Evolutionary conservation across 371 early-diverging fungal genomes (phyloP).

Genomic region (Mucor lusitanicus): DNA sequence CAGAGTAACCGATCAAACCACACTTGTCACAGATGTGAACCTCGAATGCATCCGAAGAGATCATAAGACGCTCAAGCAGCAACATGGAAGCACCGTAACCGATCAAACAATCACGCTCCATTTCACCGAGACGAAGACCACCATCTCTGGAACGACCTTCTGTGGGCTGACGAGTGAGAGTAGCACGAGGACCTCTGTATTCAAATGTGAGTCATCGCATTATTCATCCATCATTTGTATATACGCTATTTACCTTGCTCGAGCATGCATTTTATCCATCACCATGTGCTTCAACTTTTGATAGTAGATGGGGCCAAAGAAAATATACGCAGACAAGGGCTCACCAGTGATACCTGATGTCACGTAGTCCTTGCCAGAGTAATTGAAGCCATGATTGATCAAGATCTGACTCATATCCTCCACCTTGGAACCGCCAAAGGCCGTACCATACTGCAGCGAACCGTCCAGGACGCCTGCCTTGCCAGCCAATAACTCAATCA

Average conservation of each 20-base stretch:
- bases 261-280: conserved; percentile 99
- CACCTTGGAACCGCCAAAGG: conserved; percentile 95
- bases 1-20: conserved; percentile 92
- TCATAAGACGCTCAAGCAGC: conserved; percentile 94
- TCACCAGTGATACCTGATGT: conserved; percentile 96
- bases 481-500: conserved; percentile 98
- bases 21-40: conserved; percentile 92
- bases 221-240: not conserved
- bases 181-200: conserved; percentile 91
- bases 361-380: conserved; percentile 99
- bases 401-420: conserved; percentile 96
- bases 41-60: conserved; percentile 94
- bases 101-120: conserved; percentile 99
- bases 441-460: conserved; percentile 96
- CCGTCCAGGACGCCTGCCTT: conserved; percentile 98
- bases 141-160: conserved; percentile 99
- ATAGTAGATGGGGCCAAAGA: conserved; percentile 98
- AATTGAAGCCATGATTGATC: conserved; percentile 95
- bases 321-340: conserved; percentile 93
- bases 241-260: conserved; percentile 68
- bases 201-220: not conserved
- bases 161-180: conserved; percentile 97
- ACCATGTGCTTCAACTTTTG: conserved; percentile 99
- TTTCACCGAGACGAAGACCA: conserved; percentile 98
- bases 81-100: conserved; percentile 97